Base-by-base conservation (phyloP, 768 basidiomycete genomes). In the Dacryopinax spathularia region DNA sequence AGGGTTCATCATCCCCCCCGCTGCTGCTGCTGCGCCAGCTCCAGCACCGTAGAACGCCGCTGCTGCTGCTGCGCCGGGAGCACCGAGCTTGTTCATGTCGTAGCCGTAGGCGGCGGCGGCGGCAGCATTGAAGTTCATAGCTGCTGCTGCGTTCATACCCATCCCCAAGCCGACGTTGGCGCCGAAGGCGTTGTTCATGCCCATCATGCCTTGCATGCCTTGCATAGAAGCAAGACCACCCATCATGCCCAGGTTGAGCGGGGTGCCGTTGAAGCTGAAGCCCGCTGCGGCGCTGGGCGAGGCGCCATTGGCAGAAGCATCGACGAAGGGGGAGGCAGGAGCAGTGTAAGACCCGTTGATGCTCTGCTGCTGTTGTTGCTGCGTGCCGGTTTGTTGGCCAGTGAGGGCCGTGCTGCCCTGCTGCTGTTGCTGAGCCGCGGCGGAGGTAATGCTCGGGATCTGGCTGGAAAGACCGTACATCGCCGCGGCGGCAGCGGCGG, bases 211-310 rank as follows among this genome's bases (percentile, higher is more conserved):
- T 39, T 48, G 27, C 41, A 61, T 34, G 62, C 33, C 35, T 20
- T 29, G 25, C 41, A 20, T 15, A 33, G 34, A n/a, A 12, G 18
- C 63, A 36, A 64, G 48, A 4, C 61, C 61, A 9, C 60, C 63
- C 37, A 67, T 62, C 62, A 67, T 84, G 63, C 81, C 82, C 77
- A 89, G 10, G 48, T 56, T 56, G 29, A 56, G 48, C 13, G 48
- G 48, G 5, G 48, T 56, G 29, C 48, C 39, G 27, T 41, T 35
- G 22, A 37, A 62, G 64, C 34, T 48, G 33, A 31, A 48, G 31
- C 16, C 43, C 37, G 34, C 59, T 60, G 63, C 44, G 63, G 60
- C 56, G 62, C 61, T 20, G 27, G 63, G 48, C 35, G 63, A 33
- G 62, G 59, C 22, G 44, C 60, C 44, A 33, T 33, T 41, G 62